A percentile compares a stretch with the other conserved stretches of the same genome.
These are phyloP conservation scores for Hanseniaspora guilliermondii DNA, from an alignment of 805 yeast genomes.

Conservation along the genomic window DNA sequence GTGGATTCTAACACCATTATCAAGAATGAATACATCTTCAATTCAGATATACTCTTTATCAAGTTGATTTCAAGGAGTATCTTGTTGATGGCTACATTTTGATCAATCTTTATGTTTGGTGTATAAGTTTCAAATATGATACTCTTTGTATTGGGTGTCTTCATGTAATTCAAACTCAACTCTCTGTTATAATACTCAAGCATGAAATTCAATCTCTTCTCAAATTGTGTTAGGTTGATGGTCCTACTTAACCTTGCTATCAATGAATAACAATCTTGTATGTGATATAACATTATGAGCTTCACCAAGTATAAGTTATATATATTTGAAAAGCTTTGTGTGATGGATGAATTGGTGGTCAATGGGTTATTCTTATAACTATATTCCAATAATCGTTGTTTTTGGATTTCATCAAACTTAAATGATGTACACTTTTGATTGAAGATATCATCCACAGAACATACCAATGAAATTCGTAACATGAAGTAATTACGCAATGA, in stretches of 20 bases:
- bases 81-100: not conserved
- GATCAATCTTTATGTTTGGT: not conserved
- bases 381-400: not conserved
- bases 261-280: not conserved
- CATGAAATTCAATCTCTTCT: not conserved
- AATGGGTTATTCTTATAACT: not conserved
- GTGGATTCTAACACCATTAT: not conserved
- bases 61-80: not conserved
- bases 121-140: slow-evolving; percentile 1
- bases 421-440: not conserved
- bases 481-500: not conserved
- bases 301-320: not conserved
- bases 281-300: not conserved
- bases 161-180: not conserved
- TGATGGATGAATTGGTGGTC: not conserved
- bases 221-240: not conserved
- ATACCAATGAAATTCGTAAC: not conserved
- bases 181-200: slow-evolving; percentile 1
- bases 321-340: not conserved
- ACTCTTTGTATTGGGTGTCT: not conserved
- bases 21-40: not conserved
- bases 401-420: not conserved
- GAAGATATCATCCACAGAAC: not conserved
- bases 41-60: not conserved
- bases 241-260: not conserved